phyloP scores from a whole-genome alignment of 768 basidiomycete species.

The Boletellus emodensis region DNA sequence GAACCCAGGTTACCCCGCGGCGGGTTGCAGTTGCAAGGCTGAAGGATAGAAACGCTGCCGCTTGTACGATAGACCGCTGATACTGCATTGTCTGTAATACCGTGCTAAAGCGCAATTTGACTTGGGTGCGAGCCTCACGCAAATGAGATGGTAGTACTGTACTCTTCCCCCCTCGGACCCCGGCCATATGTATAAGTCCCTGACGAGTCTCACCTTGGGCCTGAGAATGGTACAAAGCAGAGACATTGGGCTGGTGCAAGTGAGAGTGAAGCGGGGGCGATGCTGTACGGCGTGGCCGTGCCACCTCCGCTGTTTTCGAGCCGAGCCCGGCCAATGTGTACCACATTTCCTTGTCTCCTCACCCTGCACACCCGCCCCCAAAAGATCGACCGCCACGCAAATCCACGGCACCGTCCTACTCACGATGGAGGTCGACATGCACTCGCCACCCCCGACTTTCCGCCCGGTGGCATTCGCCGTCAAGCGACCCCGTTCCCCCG shows the following conservation, averaged over 20 bases:
- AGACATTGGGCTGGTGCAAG: too few species aligned
- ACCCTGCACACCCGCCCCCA: not conserved
- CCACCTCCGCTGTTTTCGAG: not conserved
- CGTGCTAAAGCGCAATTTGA: conserved; percentile 3
- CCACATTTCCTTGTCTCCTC: conserved; percentile 1
- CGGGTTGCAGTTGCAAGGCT: conserved; percentile 47
- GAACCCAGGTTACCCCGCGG: conserved; percentile 73
- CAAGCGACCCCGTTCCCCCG: conserved; percentile 63
- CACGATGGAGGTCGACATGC: conserved; percentile 58
- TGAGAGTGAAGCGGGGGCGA: too few species aligned
- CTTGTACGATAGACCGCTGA: conserved; percentile 9
- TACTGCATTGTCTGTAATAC: conserved; percentile 2
- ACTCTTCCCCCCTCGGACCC: too few species aligned
- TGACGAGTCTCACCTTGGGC: too few species aligned
- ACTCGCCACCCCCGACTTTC: conserved; percentile 39
- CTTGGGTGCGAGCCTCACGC: not conserved
- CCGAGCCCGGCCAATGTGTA: not conserved
- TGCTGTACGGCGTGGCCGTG: conserved; percentile 8
- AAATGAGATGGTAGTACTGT: too few species aligned
- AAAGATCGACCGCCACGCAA: not conserved
- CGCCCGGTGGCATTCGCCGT: conserved; percentile 32
- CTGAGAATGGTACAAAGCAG: too few species aligned
- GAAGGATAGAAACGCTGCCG: conserved; percentile 1
- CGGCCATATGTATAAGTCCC: too few species aligned
- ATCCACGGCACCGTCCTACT: not conserved